Evolutionary conservation across 1,284 basidiomycete species (phyloP).

Genomic region (Agaricales sp.): DNA sequence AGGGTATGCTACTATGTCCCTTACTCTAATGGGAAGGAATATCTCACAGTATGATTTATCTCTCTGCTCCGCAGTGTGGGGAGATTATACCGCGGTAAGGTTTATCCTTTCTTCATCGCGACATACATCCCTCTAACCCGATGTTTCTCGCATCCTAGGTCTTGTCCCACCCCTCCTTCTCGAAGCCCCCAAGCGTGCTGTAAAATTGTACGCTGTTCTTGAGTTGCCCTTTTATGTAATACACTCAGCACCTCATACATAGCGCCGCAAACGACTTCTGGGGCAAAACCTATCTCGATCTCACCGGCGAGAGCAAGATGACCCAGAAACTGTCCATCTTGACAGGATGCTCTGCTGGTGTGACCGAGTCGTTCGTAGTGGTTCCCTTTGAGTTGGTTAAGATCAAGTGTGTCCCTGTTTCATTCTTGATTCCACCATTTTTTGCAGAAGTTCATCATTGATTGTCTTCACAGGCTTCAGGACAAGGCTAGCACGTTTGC

Average conservation of each 20-base stretch:
- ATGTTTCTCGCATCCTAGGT: constrained; percentile 30
- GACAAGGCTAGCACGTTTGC: constrained; percentile 84
- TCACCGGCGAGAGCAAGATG: constrained; percentile 75
- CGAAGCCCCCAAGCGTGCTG: constrained; percentile 96
- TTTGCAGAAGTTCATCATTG: constrained; percentile 2
- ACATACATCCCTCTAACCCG: constrained; percentile 3
- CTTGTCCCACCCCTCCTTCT: constrained; percentile 89
- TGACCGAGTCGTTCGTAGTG: constrained; percentile 88
- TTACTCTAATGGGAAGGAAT: constrained; percentile 14
- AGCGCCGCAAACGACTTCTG: constrained; percentile 90
- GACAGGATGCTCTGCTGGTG: constrained; percentile 91
- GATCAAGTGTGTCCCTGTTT: constrained; percentile 50
- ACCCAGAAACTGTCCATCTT: constrained; percentile 78
- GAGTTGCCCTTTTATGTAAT: constrained; percentile 4
- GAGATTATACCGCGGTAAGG: constrained; percentile 77
- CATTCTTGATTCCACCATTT: constrained; percentile 3
- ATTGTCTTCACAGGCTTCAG: constrained; percentile 54
- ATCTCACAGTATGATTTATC: constrained; percentile 1
- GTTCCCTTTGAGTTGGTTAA: constrained; percentile 98
- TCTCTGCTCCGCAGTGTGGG: constrained; percentile 41
- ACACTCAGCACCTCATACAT: no score
- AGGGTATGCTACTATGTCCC: constrained; percentile 46
- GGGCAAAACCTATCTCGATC: constrained; percentile 65
- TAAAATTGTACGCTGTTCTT: constrained; percentile 72
- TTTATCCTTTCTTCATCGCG: constrained; percentile 1